Evolutionary conservation across 768 basidiomycete genomes (phyloP).

Genomic region (Termitomyces eurrhizus): DNA sequence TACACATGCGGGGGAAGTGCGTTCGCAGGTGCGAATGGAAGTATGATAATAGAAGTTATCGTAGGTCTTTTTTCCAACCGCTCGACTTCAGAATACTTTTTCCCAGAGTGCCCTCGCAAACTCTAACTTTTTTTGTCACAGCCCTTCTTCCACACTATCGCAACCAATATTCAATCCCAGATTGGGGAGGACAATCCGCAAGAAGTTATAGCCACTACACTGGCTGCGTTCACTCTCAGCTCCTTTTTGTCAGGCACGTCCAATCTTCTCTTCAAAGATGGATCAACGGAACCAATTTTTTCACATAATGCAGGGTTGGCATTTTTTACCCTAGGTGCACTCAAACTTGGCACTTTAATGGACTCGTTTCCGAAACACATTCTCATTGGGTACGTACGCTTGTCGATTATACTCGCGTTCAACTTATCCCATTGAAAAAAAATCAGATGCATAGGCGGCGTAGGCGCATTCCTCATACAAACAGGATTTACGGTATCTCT

Average conservation of each 20-base stretch:
- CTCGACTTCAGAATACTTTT: background rate
- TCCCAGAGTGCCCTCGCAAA: background rate
- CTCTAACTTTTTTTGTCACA: slow-evolving; percentile 21
- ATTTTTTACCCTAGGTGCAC: slow-evolving; percentile 80
- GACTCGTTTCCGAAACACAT: slow-evolving; percentile 99
- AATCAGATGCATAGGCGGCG: slow-evolving; percentile 83
- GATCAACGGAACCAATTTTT: background rate
- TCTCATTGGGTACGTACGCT: slow-evolving; percentile 64
- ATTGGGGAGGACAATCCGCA: slow-evolving; percentile 66
- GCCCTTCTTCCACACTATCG: slow-evolving; percentile 96
- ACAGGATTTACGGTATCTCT: slow-evolving; percentile 88
- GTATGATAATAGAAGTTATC: slow-evolving; percentile 99
- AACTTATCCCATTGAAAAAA: background rate
- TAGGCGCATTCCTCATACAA: slow-evolving; percentile 87
- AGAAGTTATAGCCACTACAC: slow-evolving; percentile 84
- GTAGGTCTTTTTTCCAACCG: slow-evolving; percentile 37
- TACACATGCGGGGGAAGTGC: slow-evolving; percentile 86
- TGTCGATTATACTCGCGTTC: too few species aligned
- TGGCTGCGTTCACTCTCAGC: slow-evolving; percentile 84
- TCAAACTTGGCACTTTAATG: slow-evolving; percentile 79
- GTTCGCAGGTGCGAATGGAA: slow-evolving; percentile 88
- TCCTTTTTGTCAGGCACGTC: slow-evolving; percentile 79
- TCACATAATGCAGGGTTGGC: slow-evolving; percentile 49
- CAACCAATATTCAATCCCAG: slow-evolving; percentile 66
- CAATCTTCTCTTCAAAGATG: background rate